Evolutionary conservation across 257 asterid species (phyloP), one percentile per base, ranked within the genome.

Genomic region (Cynanchum wilfordii): DNA sequence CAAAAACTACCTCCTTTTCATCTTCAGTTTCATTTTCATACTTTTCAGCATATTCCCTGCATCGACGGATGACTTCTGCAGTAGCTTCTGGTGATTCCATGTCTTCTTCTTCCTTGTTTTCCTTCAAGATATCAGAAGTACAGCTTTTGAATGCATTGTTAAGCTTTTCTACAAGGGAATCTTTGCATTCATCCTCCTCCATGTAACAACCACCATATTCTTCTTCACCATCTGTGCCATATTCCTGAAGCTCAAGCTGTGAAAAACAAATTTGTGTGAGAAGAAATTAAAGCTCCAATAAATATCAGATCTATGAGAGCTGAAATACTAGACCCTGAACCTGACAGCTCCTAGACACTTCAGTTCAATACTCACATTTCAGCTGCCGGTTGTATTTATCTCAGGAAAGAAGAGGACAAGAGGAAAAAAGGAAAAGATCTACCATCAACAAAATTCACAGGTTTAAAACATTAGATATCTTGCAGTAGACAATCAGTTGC

Each of bases 201-300:
- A 70, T 76, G 75, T 76, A 75, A 78, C 66, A 82, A 62, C 71
- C 88, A 65, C 63, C 74, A 75, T 66, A 78, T 54, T 86, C 92
- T 52, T 87, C 96, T 71, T 88, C 97, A 49, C 81, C 49, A 27
- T 90, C 92, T 29, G 83, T 47, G 42, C 88, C 93, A 79, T 94
- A 94, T 83, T 94, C 98, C 44, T 90, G 80, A 85, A 84, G 89
- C 81, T 89, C 91, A 74, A 89, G 96, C 99, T 94, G 86, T 76
- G 79, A 47, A 25, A 52, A 59, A 66, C 44, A 68, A 75, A 40
- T 59, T 60, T 19, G 51, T 2, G 66, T 75, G 50, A 84, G 85
- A 60, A 60, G 12, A 45, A 40, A 56, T 38, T 19, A 38, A 40
- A 79, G 55, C 69, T 24, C 40, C 66, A 27, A 17, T n/a, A n/a